Conservation (phyloP, 2,329 filamentous ascomycete species). For the Aspergillus pseudoviridinutans region DNA sequence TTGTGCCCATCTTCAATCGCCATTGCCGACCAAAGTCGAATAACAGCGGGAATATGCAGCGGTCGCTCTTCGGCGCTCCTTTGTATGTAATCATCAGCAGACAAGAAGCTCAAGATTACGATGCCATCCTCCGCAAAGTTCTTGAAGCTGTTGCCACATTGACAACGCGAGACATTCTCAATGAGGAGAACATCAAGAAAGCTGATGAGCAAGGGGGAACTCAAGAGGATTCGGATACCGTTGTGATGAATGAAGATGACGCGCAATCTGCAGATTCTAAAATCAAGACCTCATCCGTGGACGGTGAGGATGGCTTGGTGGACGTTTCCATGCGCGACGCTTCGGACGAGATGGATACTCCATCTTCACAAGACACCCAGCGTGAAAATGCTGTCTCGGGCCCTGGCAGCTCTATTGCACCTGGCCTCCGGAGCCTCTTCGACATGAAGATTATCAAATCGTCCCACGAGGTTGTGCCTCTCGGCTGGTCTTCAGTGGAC, state of each 20-base stretch:
- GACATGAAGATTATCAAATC: conserved; percentile 63
- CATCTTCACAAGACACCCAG: conserved; percentile 11
- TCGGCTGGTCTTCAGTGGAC: conserved; percentile 63
- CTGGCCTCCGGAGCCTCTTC: conserved; percentile 68
- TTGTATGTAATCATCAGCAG: conserved; percentile 69
- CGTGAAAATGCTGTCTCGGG: conserved; percentile 42
- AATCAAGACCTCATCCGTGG: conserved; percentile 72
- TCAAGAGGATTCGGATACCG: conserved; percentile 62
- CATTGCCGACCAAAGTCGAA: conserved; percentile 21
- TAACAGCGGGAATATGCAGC: conserved; percentile 21
- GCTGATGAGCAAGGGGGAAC: conserved; percentile 49
- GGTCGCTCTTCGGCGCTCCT: conserved; percentile 40
- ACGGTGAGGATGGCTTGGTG: conserved; percentile 86
- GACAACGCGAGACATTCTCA: conserved; percentile 65
- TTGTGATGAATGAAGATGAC: conserved; percentile 59
- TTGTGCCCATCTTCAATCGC: conserved; percentile 49
- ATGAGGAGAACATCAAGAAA: conserved; percentile 45
- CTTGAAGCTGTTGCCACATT: conserved; percentile 71
- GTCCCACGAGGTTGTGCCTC: conserved; percentile 58
- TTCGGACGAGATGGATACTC: conserved; percentile 27
- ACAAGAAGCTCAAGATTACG: conserved; percentile 66
- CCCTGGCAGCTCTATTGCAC: conserved; percentile 56
- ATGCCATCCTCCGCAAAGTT: conserved; percentile 74
- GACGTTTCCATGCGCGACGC: conserved; percentile 80
- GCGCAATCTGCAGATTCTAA: conserved; percentile 65